These are phyloP conservation scores for Gardenia jasminoides DNA, from an alignment of 257 asterid genomes.

Conservation along the genomic window DNA sequence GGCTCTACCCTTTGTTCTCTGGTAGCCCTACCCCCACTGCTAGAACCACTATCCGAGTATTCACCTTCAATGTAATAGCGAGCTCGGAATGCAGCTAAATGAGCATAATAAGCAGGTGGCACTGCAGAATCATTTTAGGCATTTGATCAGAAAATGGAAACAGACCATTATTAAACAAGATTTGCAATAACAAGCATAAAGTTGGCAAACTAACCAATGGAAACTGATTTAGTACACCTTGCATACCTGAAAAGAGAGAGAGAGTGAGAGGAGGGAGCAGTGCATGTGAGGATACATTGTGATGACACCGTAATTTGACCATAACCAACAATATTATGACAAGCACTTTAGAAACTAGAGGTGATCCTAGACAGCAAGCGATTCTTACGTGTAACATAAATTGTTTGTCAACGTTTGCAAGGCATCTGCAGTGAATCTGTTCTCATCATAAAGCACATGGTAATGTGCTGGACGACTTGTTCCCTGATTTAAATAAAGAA, in stretches of 20 bases:
- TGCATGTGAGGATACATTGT: not conserved
- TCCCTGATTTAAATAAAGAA: slow-evolving; percentile 38
- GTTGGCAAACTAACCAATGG: slow-evolving; percentile 47
- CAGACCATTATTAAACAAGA: not conserved
- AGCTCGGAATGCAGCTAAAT: slow-evolving; percentile 75
- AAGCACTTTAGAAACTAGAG: not conserved
- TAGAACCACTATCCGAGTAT: slow-evolving; percentile 42
- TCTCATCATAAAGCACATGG: slow-evolving; percentile 80
- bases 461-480: slow-evolving; percentile 86
- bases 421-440: slow-evolving; percentile 61
- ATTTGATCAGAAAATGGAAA: not conserved
- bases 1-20: slow-evolving; percentile 34
- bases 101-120: slow-evolving; percentile 90
- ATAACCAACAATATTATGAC: not conserved
- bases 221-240: slow-evolving; percentile 71
- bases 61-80: slow-evolving; percentile 61
- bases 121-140: slow-evolving; percentile 35
- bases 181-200: not conserved
- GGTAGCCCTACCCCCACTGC: slow-evolving; percentile 27
- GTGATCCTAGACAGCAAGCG: not conserved
- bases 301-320: not conserved
- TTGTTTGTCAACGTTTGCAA: slow-evolving; percentile 61
- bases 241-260: slow-evolving; percentile 63
- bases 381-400: slow-evolving; percentile 71
- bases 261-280: not conserved